Evolutionary conservation across 306 rosid genomes (phyloP), one percentile per base, ranked within the genome.

Genomic region (Lithocarpus polystachyus): DNA sequence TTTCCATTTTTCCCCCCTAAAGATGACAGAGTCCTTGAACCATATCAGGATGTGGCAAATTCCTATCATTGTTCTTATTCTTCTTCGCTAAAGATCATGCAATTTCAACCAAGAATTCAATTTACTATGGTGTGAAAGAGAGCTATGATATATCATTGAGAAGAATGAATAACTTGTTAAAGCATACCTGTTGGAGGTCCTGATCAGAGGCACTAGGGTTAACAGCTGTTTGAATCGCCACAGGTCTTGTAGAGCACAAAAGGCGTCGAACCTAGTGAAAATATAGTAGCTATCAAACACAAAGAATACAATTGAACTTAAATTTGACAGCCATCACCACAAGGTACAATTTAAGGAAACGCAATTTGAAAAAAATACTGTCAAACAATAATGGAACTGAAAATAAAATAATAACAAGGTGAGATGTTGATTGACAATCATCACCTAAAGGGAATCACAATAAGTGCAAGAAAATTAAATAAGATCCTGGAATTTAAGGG

Each of bases 231-330:
- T 92, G 97, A 87, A 94, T 90, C 72, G 97, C 93, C 88, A 92
- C 97, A 52, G 99, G 99, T 83, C 97, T 92, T 73, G 99, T 89
- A 52, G 99, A 92, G 89, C 99, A 91, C 81, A 94, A 77, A 85
- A 92, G 93, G 74, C 99, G 90, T 81, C 97, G 91, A 76, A 94
- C 99, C 99, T 94, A 78, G 84, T 56, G 75, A 29, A 74, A 77
- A 82, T 40, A 79, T 74, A 81, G 76, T 68, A 76, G 43, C 71
- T 73, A 53, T 65, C 64, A 86, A 52, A 68, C 57, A 68, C 33
- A 18, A 24, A 69, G 13, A 51, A 56, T 20, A 13, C 62, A 71
- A 18, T n/a, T 10, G 43, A 51, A 35, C 81, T 52, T 57, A 10
- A 71, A 73, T 11, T 59, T 35, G 28, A 68, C 19, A 61, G 15